phyloP scores from a whole-genome alignment of 768 basidiomycete genomes.

The Kwoniella shandongensis region DNA sequence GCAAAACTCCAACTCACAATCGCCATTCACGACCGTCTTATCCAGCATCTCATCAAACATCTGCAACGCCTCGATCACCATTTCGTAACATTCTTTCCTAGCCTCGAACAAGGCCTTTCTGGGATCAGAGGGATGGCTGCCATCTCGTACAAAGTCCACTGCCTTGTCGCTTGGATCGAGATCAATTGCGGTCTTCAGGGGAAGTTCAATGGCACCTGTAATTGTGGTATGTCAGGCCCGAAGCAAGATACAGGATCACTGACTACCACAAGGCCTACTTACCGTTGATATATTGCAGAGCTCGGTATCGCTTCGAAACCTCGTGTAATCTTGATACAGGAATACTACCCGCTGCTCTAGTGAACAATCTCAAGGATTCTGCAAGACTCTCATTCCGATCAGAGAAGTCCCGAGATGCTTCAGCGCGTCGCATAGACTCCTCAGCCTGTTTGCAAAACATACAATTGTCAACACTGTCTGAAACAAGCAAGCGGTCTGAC shows the following conservation, averaged over 20 bases:
- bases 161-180: conserved; percentile 70
- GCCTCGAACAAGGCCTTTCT: conserved; percentile 63
- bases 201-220: conserved; percentile 83
- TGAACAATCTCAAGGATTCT: conserved; percentile 84
- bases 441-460: conserved; percentile 65
- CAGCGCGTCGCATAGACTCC: conserved; percentile 87
- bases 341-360: conserved; percentile 79
- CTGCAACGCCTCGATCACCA: conserved; percentile 75
- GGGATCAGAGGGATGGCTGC: conserved; percentile 62
- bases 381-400: conserved; percentile 77
- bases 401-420: conserved; percentile 69
- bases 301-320: conserved; percentile 83
- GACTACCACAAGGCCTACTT: conserved; percentile 23
- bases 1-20: conserved; percentile 17
- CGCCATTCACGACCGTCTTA: conserved; percentile 55
- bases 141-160: conserved; percentile 66
- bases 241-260: background rate
- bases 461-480: background rate
- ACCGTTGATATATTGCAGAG: conserved; percentile 81
- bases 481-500: conserved; percentile 1
- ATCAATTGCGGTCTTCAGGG: conserved; percentile 75
- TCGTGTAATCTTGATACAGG: conserved; percentile 81
- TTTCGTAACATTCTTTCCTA: conserved; percentile 73
- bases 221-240: background rate
- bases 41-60: conserved; percentile 67